Percentiles rank a stretch among this genome's conserved stretches.
These are phyloP conservation scores for Kalaharituber pfeilii DNA, from an alignment of 2,329 filamentous ascomycete genomes.

Conservation along the genomic window DNA sequence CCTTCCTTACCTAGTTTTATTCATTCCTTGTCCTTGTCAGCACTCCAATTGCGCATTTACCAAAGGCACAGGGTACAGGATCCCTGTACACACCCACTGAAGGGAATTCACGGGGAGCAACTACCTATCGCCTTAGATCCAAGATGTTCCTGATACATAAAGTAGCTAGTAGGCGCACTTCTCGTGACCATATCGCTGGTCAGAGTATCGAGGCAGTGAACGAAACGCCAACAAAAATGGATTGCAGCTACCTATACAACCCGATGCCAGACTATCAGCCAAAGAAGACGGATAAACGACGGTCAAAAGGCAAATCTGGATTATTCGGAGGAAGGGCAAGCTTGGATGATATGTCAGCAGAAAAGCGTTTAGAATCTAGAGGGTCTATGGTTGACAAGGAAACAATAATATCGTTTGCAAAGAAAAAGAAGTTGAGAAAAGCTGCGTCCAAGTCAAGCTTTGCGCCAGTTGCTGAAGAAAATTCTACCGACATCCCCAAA, in stretches of 20 bases:
- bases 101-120: neutral
- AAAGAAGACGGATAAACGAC: neutral
- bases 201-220: neutral
- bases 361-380: neutral
- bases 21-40: neutral
- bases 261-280: neutral
- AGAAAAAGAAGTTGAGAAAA: constrained; percentile 1
- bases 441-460: neutral
- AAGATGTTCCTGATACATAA: constrained; percentile 1
- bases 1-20: neutral
- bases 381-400: neutral
- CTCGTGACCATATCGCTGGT: neutral
- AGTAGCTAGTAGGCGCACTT: neutral
- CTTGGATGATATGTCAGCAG: neutral
- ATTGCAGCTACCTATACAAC: neutral
- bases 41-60: neutral
- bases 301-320: neutral
- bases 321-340: neutral
- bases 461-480: neutral
- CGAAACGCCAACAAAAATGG: neutral
- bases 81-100: neutral
- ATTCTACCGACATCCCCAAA: neutral
- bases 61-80: neutral
- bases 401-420: neutral
- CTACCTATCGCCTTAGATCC: neutral